Evolutionary conservation across 345 rosid species (phyloP).

Genomic region (Populus deltoides): DNA sequence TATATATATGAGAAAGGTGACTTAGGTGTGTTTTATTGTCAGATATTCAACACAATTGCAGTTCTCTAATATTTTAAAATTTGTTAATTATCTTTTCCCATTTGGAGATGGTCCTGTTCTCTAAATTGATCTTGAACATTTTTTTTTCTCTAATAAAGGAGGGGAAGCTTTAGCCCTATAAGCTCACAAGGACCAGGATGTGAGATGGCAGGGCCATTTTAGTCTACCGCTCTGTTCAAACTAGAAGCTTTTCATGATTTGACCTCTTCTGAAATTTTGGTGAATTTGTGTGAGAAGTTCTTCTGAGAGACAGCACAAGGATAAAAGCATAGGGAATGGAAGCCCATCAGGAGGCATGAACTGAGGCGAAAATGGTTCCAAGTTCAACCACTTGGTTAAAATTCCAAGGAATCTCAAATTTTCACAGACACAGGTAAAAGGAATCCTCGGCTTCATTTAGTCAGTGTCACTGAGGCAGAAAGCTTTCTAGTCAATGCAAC

Average conservation of each 20-base stretch:
- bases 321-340: background rate
- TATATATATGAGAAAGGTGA: background rate
- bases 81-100: background rate
- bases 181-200: background rate
- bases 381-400: too few species aligned
- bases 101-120: background rate
- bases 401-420: too few species aligned
- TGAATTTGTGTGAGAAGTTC: background rate
- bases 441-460: too few species aligned
- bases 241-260: background rate
- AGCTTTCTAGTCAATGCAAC: too few species aligned
- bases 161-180: background rate
- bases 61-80: background rate
- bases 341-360: background rate
- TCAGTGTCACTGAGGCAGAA: too few species aligned
- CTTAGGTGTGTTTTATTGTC: background rate
- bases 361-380: too few species aligned
- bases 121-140: background rate
- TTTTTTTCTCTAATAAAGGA: background rate
- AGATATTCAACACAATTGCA: background rate
- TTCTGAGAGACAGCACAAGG: background rate
- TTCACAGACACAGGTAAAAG: too few species aligned
- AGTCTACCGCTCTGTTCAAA: background rate
- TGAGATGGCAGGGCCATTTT: background rate
- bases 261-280: background rate